These are phyloP conservation scores for Oryza glaberrima DNA, from an alignment of 176 grass and related monocot species.

Conservation along the genomic window DNA sequence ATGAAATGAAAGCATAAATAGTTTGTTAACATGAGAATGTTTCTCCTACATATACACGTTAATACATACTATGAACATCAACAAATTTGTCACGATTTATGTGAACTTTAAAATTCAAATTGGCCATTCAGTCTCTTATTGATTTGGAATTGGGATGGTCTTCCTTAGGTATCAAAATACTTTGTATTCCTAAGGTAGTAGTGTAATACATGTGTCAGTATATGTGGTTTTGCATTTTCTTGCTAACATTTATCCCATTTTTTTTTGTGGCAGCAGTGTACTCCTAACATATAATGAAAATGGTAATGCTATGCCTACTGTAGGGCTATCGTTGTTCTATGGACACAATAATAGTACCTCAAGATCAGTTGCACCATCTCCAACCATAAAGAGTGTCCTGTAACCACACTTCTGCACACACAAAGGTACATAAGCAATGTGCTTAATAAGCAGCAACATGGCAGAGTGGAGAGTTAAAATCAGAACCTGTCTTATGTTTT, in stretches of 20 bases:
- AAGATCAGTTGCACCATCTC: constrained; percentile 92
- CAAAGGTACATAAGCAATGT: constrained; percentile 33
- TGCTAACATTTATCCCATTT: not conserved
- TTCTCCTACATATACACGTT: too few species aligned
- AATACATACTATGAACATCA: too few species aligned
- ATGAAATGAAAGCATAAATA: too few species aligned
- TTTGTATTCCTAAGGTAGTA: too few species aligned
- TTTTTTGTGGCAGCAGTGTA: not conserved
- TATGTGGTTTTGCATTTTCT: not conserved
- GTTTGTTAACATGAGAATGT: too few species aligned
- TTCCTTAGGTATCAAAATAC: too few species aligned
- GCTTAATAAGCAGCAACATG: not conserved
- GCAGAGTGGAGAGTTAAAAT: not conserved
- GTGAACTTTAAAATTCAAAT: too few species aligned
- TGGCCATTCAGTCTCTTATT: too few species aligned
- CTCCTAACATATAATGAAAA: not conserved
- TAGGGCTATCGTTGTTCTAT: not conserved
- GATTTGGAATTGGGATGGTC: too few species aligned
- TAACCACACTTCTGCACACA: constrained; percentile 43
- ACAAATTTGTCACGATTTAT: too few species aligned
- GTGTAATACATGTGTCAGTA: not conserved
- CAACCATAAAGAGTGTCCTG: constrained; percentile 73
- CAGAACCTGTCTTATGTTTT: constrained; percentile 78
- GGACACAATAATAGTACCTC: constrained; percentile 49
- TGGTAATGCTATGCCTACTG: not conserved